phyloP scores from a whole-genome alignment of 192 early-diverging fungal species.

The Entomortierella chlamydospora region DNA sequence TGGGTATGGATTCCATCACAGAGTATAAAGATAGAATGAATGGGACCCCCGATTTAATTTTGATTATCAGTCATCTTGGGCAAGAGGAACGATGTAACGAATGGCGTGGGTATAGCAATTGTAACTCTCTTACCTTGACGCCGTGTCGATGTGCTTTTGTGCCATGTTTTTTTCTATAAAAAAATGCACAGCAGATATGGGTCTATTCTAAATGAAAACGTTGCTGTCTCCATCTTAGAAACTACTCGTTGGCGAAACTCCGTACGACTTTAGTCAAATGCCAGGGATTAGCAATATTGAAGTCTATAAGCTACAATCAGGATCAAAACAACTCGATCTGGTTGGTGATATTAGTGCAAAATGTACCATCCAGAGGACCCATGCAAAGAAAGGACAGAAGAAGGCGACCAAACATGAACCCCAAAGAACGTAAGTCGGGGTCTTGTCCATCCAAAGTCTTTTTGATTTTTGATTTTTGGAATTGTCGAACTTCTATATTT shows the following conservation, averaged over 20 bases:
- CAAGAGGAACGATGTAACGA: not conserved
- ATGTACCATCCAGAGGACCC: slow-evolving; percentile 39
- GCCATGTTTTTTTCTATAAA: not conserved
- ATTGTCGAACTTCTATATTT: no score
- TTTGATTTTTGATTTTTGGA: no score
- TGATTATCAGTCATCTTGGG: slow-evolving; percentile 11
- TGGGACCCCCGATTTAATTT: slow-evolving; percentile 1
- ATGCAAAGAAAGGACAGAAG: slow-evolving; percentile 33
- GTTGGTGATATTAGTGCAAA: slow-evolving; percentile 44
- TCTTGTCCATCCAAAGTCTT: not conserved
- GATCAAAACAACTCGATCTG: slow-evolving; percentile 40
- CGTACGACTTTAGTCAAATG: slow-evolving; percentile 35
- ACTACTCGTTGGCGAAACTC: slow-evolving; percentile 25
- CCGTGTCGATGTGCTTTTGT: not conserved
- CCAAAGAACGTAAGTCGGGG: slow-evolving; percentile 30
- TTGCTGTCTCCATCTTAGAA: slow-evolving; percentile 15
- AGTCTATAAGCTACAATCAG: slow-evolving; percentile 27
- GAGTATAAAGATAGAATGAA: not conserved
- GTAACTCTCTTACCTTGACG: no score
- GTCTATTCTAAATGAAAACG: not conserved
- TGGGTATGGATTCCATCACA: no score
- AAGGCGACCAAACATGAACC: slow-evolving; percentile 39
- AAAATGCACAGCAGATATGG: not conserved
- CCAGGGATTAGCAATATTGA: slow-evolving; percentile 37
- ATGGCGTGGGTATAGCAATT: no score